Evolutionary conservation across 192 early-diverging fungal genomes (phyloP).

Genomic region (Rhizophagus sp.): DNA sequence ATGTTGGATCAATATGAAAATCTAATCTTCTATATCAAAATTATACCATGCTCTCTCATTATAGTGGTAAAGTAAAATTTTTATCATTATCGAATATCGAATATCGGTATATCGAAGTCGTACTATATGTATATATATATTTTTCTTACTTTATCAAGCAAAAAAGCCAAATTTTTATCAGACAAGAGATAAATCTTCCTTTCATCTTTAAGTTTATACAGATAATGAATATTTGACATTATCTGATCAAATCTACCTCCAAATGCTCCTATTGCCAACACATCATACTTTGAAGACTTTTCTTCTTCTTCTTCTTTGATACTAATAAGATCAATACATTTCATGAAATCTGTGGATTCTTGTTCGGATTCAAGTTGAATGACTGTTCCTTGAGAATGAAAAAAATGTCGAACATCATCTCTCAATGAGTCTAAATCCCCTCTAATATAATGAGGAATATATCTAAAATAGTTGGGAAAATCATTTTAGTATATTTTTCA

Average conservation of each 20-base stretch:
- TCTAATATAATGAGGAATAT: constrained; percentile 74
- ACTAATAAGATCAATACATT: constrained; percentile 58
- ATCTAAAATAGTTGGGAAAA: constrained; percentile 40
- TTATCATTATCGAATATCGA: no score
- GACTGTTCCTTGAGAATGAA: constrained; percentile 56
- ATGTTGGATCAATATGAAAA: no score
- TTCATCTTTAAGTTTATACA: constrained; percentile 63
- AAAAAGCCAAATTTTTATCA: constrained; percentile 72
- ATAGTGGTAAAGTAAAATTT: no score
- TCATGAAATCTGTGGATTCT: constrained; percentile 87
- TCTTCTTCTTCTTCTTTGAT: not conserved
- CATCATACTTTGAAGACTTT: constrained; percentile 43
- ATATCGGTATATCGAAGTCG: no score
- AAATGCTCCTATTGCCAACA: constrained; percentile 81
- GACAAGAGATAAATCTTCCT: constrained; percentile 67
- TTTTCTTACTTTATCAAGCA: constrained; percentile 60
- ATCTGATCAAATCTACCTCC: constrained; percentile 91
- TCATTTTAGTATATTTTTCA: not conserved
- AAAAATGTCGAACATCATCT: constrained; percentile 62
- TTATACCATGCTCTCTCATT: no score
- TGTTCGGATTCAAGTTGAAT: constrained; percentile 49
- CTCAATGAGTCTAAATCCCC: constrained; percentile 88
- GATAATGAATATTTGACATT: constrained; percentile 74
- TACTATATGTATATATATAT: no score
- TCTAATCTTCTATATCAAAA: no score